Evolutionary conservation across 2,329 filamentous ascomycete genomes (phyloP).

Genomic region (Talaromyces sp.): DNA sequence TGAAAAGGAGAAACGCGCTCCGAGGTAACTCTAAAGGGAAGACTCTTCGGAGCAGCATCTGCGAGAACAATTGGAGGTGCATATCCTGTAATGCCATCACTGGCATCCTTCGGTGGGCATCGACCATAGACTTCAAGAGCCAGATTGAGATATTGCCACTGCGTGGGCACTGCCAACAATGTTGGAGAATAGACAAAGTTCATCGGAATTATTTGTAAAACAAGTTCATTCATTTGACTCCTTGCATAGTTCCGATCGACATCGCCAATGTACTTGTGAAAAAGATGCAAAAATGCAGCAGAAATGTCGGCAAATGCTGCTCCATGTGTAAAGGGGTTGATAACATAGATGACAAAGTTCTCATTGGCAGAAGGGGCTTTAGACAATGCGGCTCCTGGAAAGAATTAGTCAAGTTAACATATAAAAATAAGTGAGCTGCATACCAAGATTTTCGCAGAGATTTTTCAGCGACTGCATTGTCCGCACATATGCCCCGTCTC

Average conservation of each 20-base stretch:
- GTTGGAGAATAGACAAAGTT: conserved; percentile 50
- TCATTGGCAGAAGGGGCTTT: conserved; percentile 27
- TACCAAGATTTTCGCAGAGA: conserved; percentile 35
- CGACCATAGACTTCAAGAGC: conserved; percentile 56
- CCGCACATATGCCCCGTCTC: conserved; percentile 25
- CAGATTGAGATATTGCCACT: conserved; percentile 44
- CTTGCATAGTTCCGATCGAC: conserved; percentile 26
- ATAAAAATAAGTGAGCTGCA: conserved; percentile 2
- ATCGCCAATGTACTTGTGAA: conserved; percentile 48
- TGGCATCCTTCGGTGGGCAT: conserved; percentile 43
- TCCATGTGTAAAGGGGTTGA: conserved; percentile 50
- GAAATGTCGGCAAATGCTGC: conserved; percentile 49
- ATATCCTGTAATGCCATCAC: conserved; percentile 37
- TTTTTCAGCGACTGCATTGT: conserved; percentile 30
- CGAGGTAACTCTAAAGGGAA: conserved; percentile 51
- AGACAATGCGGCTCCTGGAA: conserved; percentile 31
- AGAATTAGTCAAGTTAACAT: conserved; percentile 4
- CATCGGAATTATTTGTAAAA: conserved; percentile 55
- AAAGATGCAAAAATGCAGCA: conserved; percentile 53
- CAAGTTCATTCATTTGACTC: conserved; percentile 42
- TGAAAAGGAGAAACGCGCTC: conserved; percentile 52
- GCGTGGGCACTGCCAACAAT: conserved; percentile 47
- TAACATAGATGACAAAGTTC: conserved; percentile 54
- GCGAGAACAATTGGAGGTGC: conserved; percentile 53
- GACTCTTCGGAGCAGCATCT: conserved; percentile 46